Conservation (phyloP, 768 basidiomycete genomes). For the Cubamyces sp. region DNA sequence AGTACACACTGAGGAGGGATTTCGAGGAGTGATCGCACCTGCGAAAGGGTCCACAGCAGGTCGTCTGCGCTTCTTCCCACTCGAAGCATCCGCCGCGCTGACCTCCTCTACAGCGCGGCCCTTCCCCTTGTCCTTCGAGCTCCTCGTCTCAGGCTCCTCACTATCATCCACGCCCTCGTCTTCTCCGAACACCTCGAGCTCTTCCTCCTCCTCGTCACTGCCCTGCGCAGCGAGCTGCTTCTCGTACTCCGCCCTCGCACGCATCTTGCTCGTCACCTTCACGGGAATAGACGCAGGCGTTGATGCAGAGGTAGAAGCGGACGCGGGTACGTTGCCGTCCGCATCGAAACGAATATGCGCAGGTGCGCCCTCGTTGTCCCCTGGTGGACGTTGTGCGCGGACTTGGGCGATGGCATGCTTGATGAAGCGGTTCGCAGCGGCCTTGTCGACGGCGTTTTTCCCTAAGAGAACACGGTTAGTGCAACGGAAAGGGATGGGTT, state of each 20-base stretch:
- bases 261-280: conserved; percentile 74
- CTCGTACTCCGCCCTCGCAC: conserved; percentile 67
- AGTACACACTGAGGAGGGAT: conserved; percentile 21
- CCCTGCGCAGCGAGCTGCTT: conserved; percentile 50
- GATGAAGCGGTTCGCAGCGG: conserved; percentile 81
- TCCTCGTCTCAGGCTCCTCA: conserved; percentile 13
- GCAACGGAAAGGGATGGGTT: neutral
- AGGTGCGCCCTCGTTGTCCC: conserved; percentile 23
- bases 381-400: conserved; percentile 33
- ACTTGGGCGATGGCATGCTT: conserved; percentile 78
- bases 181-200: conserved; percentile 32
- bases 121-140: conserved; percentile 32
- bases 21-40: conserved; percentile 44
- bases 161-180: conserved; percentile 44
- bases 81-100: neutral
- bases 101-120: conserved; percentile 18
- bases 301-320: neutral
- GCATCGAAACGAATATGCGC: conserved; percentile 25
- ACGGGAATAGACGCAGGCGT: conserved; percentile 41
- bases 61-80: conserved; percentile 50
- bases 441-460: conserved; percentile 66
- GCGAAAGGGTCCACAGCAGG: conserved; percentile 67
- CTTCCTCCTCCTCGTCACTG: conserved; percentile 46
- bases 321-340: conserved; percentile 8
- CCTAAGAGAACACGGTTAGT: conserved; percentile 34